Conservation (phyloP, 2,329 filamentous ascomycete species). For the Aureobasidium melanogenum region DNA sequence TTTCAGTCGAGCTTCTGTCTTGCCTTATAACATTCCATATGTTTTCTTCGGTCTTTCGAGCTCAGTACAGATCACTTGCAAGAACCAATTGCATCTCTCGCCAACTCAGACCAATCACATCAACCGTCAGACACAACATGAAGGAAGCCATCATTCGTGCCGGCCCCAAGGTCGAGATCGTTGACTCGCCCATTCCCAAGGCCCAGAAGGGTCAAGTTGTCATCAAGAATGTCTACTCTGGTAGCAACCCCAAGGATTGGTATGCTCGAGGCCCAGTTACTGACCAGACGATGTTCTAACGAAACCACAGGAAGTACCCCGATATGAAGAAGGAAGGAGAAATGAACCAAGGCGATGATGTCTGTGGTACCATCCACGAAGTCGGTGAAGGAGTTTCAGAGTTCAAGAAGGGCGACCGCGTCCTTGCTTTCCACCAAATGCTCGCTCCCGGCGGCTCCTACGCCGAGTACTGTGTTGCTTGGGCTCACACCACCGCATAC, state of each 20-base stretch:
- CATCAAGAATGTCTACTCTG: constrained; percentile 20
- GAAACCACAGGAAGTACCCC: constrained; percentile 15
- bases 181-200: constrained; percentile 19
- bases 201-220: constrained; percentile 19
- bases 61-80: constrained; percentile 5
- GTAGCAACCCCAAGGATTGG: constrained; percentile 20
- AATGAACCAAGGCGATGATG: constrained; percentile 26
- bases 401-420: constrained; percentile 50
- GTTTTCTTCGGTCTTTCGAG: constrained; percentile 4
- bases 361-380: constrained; percentile 39
- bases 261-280: not conserved
- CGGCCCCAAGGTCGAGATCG: constrained; percentile 20
- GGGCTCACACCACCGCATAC: constrained; percentile 48
- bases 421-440: constrained; percentile 49
- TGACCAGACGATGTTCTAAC: not conserved
- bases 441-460: constrained; percentile 43
- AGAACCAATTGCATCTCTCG: not conserved
- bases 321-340: constrained; percentile 16
- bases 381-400: constrained; percentile 48
- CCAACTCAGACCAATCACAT: constrained; percentile 1
- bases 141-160: constrained; percentile 22
- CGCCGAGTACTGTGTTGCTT: constrained; percentile 53
- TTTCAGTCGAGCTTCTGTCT: not conserved
- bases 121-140: constrained; percentile 13
- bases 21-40: not conserved